These are phyloP conservation scores for Collybia mongolica DNA, from an alignment of 768 basidiomycete genomes.

Conservation along the genomic window DNA sequence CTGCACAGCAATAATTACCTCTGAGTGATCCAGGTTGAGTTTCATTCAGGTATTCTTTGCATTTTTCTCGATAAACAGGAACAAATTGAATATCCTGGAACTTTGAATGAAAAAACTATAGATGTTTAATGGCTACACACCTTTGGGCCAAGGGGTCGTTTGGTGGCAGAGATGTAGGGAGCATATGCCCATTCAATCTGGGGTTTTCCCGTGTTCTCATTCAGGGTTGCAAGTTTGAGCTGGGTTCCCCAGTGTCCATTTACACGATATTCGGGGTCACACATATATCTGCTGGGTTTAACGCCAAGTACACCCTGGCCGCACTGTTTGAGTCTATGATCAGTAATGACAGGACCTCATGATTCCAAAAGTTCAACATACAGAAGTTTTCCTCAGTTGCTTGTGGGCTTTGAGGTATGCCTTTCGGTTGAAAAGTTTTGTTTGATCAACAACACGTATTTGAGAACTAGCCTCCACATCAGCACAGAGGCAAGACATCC, in stretches of 20 bases:
- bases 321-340: constrained; percentile 15
- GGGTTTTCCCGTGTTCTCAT: constrained; percentile 3
- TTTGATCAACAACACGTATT: constrained; percentile 30
- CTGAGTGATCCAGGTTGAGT: too few relatives aligned
- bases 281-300: constrained; percentile 17
- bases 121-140: constrained; percentile 10
- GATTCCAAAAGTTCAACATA: constrained; percentile 5
- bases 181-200: constrained; percentile 13
- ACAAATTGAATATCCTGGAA: constrained; percentile 10
- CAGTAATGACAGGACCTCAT: background rate
- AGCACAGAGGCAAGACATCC: background rate
- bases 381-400: constrained; percentile 18
- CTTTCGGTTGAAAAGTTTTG: constrained; percentile 23
- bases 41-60: too few relatives aligned
- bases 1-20: too few relatives aligned
- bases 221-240: constrained; percentile 5
- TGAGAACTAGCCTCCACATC: constrained; percentile 23
- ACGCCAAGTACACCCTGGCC: constrained; percentile 9
- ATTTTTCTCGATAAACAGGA: constrained; percentile 1
- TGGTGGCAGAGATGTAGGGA: constrained; percentile 16
- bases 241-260: constrained; percentile 23
- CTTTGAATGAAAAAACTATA: too few relatives aligned
- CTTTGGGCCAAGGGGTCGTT: constrained; percentile 24
- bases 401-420: constrained; percentile 26
- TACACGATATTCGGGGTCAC: constrained; percentile 19